Base-by-base conservation (phyloP, 2,329 filamentous ascomycete species). In the Harringtonia lauricola region DNA sequence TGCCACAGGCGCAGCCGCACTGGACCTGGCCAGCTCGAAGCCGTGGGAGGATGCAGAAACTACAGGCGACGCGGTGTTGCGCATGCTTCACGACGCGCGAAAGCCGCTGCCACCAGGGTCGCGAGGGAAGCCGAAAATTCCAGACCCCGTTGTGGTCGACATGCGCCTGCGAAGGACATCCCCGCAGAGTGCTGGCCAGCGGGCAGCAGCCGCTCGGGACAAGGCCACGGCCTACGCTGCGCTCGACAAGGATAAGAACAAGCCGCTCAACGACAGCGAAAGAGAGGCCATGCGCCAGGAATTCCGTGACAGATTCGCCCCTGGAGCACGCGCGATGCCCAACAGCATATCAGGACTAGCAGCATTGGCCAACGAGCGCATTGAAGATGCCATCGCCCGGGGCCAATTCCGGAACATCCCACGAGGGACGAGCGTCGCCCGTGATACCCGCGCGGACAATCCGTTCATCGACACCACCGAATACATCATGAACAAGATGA, bases 401-500 rank as follows among this genome's bases (percentile, higher is more conserved):
- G 92, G 92, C 0, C 85, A 95, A 58, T 96, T 98, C 64, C 71
- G 72, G 58, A 82, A 94, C 53, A 83, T 98, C 13, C 80, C 79
- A 8, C 74, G 89, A 3, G 90, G 90, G 0, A 83, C 83, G 52
- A 81, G 79, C 7, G 71, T 90, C 2, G 77, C 89, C 59, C 68
- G 83, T n/a, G 89, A 96, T 53, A 68, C 85, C 41, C 80, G 86
- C 51, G 84, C 86, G 1, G 83, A 82, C 53, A 94, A 83, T 52
- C 88, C 92, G 0, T 96, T 94, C 56, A 78, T 96, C 45, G 87
- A 96, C 57, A 96, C 90, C 45, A 96, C 92, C 0, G 90, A 96
- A 62, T 95, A 95, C 59, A 86, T 96, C 54, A 83, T 96, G 83
- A 96, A 98, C 64, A 92, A 94, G 64, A 95, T 96, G 68, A 95